These are phyloP conservation scores for Kurtzmaniella natalensis DNA, from an alignment of 1,139 yeast species.

Conservation along the genomic window DNA sequence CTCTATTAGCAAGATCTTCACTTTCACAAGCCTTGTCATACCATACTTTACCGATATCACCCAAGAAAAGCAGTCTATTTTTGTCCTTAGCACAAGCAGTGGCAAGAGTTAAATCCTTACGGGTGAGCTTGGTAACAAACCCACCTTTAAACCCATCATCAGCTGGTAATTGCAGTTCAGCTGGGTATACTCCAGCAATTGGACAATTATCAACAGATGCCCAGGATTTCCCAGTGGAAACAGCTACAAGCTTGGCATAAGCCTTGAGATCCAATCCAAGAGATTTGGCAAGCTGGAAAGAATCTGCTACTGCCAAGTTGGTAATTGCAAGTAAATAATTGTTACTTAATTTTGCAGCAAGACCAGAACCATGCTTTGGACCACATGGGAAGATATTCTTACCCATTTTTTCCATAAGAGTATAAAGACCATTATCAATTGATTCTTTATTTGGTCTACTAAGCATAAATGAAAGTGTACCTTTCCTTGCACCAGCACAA, in stretches of 20 bases:
- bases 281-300: slow-evolving; percentile 54
- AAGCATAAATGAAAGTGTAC: slow-evolving; percentile 55
- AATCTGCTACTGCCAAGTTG: slow-evolving; percentile 58
- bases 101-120: slow-evolving; percentile 56
- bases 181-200: slow-evolving; percentile 47
- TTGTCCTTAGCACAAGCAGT: slow-evolving; percentile 40
- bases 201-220: slow-evolving; percentile 60
- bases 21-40: slow-evolving; percentile 44
- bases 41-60: slow-evolving; percentile 40
- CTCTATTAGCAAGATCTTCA: slow-evolving; percentile 38
- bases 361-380: slow-evolving; percentile 47
- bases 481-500: slow-evolving; percentile 55
- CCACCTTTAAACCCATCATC: slow-evolving; percentile 50
- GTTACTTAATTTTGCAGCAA: slow-evolving; percentile 57
- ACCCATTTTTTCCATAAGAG: slow-evolving; percentile 47
- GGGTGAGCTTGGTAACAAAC: slow-evolving; percentile 50
- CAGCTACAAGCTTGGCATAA: slow-evolving; percentile 51
- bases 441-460: slow-evolving; percentile 31
- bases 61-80: slow-evolving; percentile 36
- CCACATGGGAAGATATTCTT: slow-evolving; percentile 53
- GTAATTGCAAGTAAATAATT: slow-evolving; percentile 56
- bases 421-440: slow-evolving; percentile 22
- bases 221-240: slow-evolving; percentile 61
- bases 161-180: slow-evolving; percentile 40
- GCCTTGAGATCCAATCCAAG: slow-evolving; percentile 47